Evolutionary conservation across 345 rosid genomes (phyloP).

Genomic region (Brassica napus): Da-Ae NC_063447.1:33764001-33764500

Average conservation of each 20-base stretch:
- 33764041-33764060: constrained; percentile 90
- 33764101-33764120: constrained; percentile 44
- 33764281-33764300: background rate
- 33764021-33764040: constrained; percentile 82
- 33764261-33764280: background rate
- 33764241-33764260: background rate
- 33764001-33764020: background rate
- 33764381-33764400: constrained; percentile 57
- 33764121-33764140: background rate
- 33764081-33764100: constrained; percentile 77
- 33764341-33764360: background rate
- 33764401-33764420: constrained; percentile 46
- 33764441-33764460: constrained; percentile 55
- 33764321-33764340: background rate
- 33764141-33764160: background rate
- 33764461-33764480: background rate
- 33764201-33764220: background rate
- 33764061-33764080: constrained; percentile 90
- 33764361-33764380: constrained; percentile 46
- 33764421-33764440: constrained; percentile 67
- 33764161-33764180: background rate
- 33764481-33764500: background rate
- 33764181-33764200: background rate
- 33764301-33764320: background rate
- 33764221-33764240: background rate